These are phyloP conservation scores for Thozetella sp. DNA, from an alignment of 495 filamentous ascomycete genomes.

Conservation along the genomic window DNA sequence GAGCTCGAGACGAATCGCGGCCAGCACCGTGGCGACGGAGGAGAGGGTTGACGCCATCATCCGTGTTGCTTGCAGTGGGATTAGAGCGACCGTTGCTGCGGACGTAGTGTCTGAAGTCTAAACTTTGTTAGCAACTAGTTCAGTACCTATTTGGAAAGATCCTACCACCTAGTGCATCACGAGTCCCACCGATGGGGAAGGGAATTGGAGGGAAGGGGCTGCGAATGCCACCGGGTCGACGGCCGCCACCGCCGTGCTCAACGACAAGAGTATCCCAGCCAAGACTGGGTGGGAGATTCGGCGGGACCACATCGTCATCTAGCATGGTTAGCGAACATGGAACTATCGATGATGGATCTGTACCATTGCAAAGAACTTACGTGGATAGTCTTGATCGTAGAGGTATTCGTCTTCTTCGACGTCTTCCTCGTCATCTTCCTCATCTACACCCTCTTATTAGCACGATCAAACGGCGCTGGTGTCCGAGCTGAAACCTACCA, in stretches of 20 bases:
- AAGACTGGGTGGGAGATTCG: constrained; percentile 36
- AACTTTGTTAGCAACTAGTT: constrained; percentile 9
- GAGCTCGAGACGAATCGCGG: constrained; percentile 28
- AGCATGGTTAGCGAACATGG: constrained; percentile 23
- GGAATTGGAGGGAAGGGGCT: constrained; percentile 35
- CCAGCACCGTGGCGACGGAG: constrained; percentile 32
- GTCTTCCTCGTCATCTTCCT: constrained; percentile 77
- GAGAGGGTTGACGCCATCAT: constrained; percentile 84
- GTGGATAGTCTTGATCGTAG: constrained; percentile 69
- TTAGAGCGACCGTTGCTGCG: constrained; percentile 24
- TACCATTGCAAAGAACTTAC: constrained; percentile 45
- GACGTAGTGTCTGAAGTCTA: constrained; percentile 41
- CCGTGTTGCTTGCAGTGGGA: constrained; percentile 37
- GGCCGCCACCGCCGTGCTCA: constrained; percentile 22
- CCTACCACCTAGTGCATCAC: constrained; percentile 46
- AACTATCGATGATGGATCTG: constrained; percentile 17
- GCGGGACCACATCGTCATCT: constrained; percentile 52
- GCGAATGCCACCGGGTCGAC: constrained; percentile 23
- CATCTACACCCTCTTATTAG: constrained; percentile 41
- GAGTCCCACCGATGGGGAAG: constrained; percentile 44
- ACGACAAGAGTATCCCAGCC: constrained; percentile 49
- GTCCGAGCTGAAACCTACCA: constrained; percentile 40
- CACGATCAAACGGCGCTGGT: not conserved
- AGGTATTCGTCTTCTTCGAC: constrained; percentile 65
- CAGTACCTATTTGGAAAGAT: no score